Percentiles rank a stretch among this genome's conserved stretches.
Conservation (phyloP, 805 yeast genomes). For the Candida krabiensis region DNA sequence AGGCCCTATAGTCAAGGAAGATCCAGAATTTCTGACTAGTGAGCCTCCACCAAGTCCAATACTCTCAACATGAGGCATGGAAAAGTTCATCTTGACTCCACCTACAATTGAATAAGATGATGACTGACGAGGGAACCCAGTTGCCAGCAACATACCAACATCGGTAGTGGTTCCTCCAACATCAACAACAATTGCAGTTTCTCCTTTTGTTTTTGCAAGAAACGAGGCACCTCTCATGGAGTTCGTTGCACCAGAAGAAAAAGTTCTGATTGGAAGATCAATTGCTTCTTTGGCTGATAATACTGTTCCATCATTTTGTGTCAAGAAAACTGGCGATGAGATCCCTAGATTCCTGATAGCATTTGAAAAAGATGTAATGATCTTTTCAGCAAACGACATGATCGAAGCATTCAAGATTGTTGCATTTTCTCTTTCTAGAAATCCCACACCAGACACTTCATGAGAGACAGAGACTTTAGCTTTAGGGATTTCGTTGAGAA, state of each 20-base stretch:
- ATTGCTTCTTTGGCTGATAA: conserved; percentile 40
- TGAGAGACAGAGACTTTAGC: conserved; percentile 39
- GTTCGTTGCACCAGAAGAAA: conserved; percentile 50
- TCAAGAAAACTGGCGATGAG: conserved; percentile 38
- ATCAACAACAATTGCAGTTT: conserved; percentile 43
- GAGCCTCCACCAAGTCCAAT: conserved; percentile 55
- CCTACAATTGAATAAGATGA: conserved; percentile 44
- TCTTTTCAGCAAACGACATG: conserved; percentile 41
- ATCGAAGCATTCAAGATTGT: conserved; percentile 48
- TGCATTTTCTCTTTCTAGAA: conserved; percentile 47
- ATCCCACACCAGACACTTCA: conserved; percentile 43
- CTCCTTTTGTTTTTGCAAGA: conserved; percentile 34
- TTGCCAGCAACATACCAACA: conserved; percentile 44
- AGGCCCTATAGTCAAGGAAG: conserved; percentile 40
- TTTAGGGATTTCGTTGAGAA: conserved; percentile 34
- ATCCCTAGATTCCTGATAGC: conserved; percentile 40
- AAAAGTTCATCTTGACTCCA: conserved; percentile 49
- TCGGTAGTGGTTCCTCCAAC: conserved; percentile 54
- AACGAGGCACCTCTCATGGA: conserved; percentile 50
- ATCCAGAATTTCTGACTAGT: conserved; percentile 32
- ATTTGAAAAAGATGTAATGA: conserved; percentile 38
- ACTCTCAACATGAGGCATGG: conserved; percentile 51
- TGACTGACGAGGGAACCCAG: conserved; percentile 49
- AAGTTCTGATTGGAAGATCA: conserved; percentile 43
- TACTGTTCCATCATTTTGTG: conserved; percentile 52